phyloP scores from a whole-genome alignment of 2,329 filamentous ascomycete species.

The Tolypocladium capitatum region DNA sequence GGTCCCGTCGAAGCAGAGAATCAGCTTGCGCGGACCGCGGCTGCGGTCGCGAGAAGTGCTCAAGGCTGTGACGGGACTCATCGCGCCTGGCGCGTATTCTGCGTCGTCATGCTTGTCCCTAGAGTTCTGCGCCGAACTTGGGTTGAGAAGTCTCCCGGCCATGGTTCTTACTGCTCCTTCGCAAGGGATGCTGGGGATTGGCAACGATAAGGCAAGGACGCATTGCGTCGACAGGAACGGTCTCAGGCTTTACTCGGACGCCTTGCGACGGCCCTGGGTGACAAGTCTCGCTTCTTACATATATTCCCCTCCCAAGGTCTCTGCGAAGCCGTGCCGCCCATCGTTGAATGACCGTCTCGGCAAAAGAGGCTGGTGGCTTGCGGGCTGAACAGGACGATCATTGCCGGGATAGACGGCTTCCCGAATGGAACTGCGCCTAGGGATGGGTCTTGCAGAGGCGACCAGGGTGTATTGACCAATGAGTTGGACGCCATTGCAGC shows the following conservation, averaged over 20 bases:
- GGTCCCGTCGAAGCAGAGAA: constrained; percentile 51
- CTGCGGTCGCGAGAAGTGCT: constrained; percentile 4
- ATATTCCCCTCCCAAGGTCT: too few relatives aligned
- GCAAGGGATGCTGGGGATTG: neutral
- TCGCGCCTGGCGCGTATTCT: constrained; percentile 1
- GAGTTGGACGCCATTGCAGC: neutral
- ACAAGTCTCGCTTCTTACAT: neutral
- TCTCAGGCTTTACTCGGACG: neutral
- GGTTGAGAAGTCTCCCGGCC: constrained; percentile 5
- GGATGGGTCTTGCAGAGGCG: neutral
- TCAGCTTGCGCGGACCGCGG: constrained; percentile 29
- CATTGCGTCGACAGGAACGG: neutral
- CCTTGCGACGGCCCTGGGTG: neutral
- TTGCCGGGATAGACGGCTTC: neutral
- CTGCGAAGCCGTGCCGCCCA: neutral
- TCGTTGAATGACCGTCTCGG: neutral
- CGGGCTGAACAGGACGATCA: constrained; percentile 1
- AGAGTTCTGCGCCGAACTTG: constrained; percentile 3
- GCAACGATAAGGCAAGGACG: neutral
- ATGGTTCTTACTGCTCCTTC: neutral
- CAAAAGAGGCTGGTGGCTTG: constrained; percentile 1
- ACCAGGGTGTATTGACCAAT: neutral
- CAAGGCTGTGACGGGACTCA: constrained; percentile 4
- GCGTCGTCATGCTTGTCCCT: neutral
- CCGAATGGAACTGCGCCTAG: too few relatives aligned